Conservation (phyloP, 495 filamentous ascomycete genomes). For the Hypoxylon trugodes region DNA sequence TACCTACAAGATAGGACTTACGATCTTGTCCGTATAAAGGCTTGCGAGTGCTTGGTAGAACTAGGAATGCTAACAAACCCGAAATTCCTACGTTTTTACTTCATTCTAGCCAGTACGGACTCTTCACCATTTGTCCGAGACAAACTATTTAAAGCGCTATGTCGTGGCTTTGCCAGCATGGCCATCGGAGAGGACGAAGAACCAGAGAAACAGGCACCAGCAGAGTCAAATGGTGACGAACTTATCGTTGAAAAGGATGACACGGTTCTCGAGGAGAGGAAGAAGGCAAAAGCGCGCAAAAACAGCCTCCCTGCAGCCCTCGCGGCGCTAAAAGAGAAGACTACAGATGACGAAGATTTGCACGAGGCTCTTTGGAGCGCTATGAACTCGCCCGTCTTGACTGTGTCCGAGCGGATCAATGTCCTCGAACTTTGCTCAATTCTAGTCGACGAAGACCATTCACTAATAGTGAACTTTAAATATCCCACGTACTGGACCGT, state of each 20-base stretch:
- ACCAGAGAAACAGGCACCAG: constrained; percentile 42
- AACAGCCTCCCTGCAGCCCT: constrained; percentile 81
- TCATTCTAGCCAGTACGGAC: constrained; percentile 77
- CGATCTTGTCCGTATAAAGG: constrained; percentile 81
- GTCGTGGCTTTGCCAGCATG: constrained; percentile 76
- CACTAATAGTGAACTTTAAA: constrained; percentile 68
- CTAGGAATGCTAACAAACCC: constrained; percentile 73
- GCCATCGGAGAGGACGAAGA: constrained; percentile 71
- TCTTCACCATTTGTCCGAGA: constrained; percentile 82
- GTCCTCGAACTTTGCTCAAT: constrained; percentile 78
- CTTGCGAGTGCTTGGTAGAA: constrained; percentile 82
- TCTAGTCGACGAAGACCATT: constrained; percentile 73
- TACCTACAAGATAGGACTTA: constrained; percentile 82
- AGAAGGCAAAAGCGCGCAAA: constrained; percentile 74
- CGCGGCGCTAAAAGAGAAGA: constrained; percentile 74
- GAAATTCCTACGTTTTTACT: constrained; percentile 71
- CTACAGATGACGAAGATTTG: constrained; percentile 67
- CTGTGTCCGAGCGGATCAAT: constrained; percentile 75
- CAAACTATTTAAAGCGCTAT: constrained; percentile 71
- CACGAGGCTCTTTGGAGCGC: constrained; percentile 81
- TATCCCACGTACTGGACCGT: constrained; percentile 78
- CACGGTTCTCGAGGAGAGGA: constrained; percentile 67
- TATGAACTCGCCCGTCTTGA: constrained; percentile 71
- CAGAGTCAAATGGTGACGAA: constrained; percentile 53
- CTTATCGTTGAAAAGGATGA: constrained; percentile 81